Evolutionary conservation across 495 filamentous ascomycete genomes (phyloP).

Genomic region (Tuber borchii): DNA sequence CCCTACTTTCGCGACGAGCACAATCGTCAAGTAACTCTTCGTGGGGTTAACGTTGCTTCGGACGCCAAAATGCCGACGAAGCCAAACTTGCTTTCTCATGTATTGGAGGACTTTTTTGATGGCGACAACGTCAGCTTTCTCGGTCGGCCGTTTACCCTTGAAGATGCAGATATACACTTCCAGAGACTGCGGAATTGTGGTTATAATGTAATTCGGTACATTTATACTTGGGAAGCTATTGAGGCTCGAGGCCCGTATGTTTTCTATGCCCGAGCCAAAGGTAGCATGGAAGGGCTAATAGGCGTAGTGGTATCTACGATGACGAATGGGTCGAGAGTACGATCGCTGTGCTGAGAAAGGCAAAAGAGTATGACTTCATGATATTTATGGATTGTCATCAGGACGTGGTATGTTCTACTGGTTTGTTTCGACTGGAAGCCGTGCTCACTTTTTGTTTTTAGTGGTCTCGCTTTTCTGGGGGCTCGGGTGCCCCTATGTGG

Average conservation of each 20-base stretch:
- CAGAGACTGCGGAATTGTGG: conserved; percentile 77
- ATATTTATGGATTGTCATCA: conserved; percentile 98
- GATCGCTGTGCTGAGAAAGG: conserved; percentile 70
- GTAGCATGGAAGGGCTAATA: background rate
- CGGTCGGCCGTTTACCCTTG: conserved; percentile 69
- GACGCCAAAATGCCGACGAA: conserved; percentile 66
- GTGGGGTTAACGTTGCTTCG: conserved; percentile 63
- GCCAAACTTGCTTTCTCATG: conserved; percentile 75
- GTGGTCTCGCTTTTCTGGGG: conserved; percentile 92
- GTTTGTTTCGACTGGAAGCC: background rate
- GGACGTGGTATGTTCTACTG: conserved; percentile 53
- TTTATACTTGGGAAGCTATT: conserved; percentile 99
- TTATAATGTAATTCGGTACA: conserved; percentile 91
- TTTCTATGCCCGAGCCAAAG: background rate
- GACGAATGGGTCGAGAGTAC: conserved; percentile 90
- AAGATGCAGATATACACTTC: conserved; percentile 82
- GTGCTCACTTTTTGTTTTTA: conserved; percentile 40
- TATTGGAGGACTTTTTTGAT: conserved; percentile 76
- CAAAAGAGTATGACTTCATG: conserved; percentile 87
- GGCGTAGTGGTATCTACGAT: conserved; percentile 66
- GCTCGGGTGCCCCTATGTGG: conserved; percentile 96
- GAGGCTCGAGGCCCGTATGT: conserved; percentile 70
- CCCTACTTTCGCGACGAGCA: conserved; percentile 66
- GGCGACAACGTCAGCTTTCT: conserved; percentile 88
- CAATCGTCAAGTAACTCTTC: conserved; percentile 61